Conservation (phyloP, 306 rosid genomes). For the Senna siamea region DNA sequence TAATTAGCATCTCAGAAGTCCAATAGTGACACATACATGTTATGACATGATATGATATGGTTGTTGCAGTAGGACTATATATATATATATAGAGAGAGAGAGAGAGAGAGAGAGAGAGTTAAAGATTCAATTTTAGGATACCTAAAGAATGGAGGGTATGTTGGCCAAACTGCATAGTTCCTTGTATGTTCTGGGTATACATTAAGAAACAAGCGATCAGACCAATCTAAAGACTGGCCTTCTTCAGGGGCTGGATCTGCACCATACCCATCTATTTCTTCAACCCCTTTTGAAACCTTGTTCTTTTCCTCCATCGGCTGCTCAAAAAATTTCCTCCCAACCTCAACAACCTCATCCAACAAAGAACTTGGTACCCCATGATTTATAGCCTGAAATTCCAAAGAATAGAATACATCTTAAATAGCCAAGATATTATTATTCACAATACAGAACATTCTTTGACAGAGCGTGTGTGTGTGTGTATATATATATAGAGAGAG, state of each 20-base stretch:
- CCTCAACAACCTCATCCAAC: constrained; percentile 42
- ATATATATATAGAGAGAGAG: too few relatives aligned
- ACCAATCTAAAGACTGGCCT: constrained; percentile 19
- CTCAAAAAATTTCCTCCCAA: constrained; percentile 44
- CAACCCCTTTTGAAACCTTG: constrained; percentile 32
- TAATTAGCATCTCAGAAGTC: too few relatives aligned
- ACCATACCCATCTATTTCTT: constrained; percentile 47
- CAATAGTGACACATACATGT: too few relatives aligned
- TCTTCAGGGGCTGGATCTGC: constrained; percentile 47
- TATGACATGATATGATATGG: too few relatives aligned
- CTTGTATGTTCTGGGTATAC: constrained; percentile 39
- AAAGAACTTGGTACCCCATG: constrained; percentile 44
- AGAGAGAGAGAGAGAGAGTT: too few relatives aligned
- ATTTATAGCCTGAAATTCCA: constrained; percentile 48
- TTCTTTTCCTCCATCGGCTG: constrained; percentile 48
- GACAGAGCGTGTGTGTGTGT: too few relatives aligned
- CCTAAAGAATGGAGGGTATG: constrained; percentile 46
- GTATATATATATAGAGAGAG: too few relatives aligned
- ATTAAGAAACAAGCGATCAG: constrained; percentile 28
- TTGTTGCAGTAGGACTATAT: too few relatives aligned
- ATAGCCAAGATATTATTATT: too few relatives aligned
- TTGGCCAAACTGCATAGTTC: constrained; percentile 42
- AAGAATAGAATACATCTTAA: too few relatives aligned
- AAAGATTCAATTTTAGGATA: neutral
- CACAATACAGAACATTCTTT: too few relatives aligned